Base-by-base conservation (phyloP, 176 grass and related monocot species). In the Avena eriantha region DNA sequence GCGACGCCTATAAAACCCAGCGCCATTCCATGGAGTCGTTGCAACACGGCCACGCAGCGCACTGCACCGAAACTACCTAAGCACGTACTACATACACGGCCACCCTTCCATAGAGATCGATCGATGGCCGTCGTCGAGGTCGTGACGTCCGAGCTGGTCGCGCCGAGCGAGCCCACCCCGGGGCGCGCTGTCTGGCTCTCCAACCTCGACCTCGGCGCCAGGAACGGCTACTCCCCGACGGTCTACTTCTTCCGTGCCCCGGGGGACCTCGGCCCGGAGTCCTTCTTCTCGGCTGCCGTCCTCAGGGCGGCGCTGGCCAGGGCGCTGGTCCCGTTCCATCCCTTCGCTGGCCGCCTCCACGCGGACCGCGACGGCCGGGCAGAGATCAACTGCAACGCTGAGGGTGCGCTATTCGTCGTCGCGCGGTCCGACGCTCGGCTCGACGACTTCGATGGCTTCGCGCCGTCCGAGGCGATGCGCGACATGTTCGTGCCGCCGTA, bases 131-230 rank as follows among this genome's bases (percentile, higher is more conserved):
- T 87, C 7, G 68, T 87, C 4, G 68, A 88, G 55, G 85, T 91
- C 14, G 58, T 91, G 68, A 87, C 55, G 46, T 88, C 93, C 35
- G 84, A 90, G 70, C 49, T 92, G 59, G 87, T 94, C 1, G n/a
- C 46, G 41, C 93, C 90, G 75, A 58, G 81, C 61, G 82, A 90
- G 73, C 33, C 58, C 47, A 95, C 93, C 24, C 87, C 90, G 49
- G 86, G 61, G 77, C 53, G 34, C 17, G 47, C 84, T 55, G 77
- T 95, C 31, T 95, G 93, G 93, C 48, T 90, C 7, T 95, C 93
- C 81, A 95, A 95, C 85, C 82, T 95, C 61, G 93, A 95, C 82
- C 63, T 95, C 11, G 82, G 85, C 23, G 93, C 81, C 12, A 36
- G 90, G 33, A 81, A 83, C 67, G 78, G 80, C 24, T 85, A 95